These are phyloP conservation scores for Alnus rubra DNA, from an alignment of 306 rosid genomes.

Conservation along the genomic window DNA sequence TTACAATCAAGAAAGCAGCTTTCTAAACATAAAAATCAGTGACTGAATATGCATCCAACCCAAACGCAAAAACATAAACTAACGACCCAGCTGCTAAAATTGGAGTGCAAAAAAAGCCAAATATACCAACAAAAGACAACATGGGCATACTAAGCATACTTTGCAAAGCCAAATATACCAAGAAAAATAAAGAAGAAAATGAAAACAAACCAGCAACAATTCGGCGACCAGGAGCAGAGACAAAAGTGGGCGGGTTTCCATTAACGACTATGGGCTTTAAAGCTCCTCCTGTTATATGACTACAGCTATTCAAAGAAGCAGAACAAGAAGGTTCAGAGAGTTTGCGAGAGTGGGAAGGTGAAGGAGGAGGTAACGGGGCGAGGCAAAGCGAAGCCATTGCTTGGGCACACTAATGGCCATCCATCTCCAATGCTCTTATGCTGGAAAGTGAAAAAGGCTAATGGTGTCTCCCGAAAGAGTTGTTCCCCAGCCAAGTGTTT, in stretches of 20 bases:
- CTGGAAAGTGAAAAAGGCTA: not conserved
- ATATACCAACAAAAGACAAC: not conserved
- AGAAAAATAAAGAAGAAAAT: not conserved
- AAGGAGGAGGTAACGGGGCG: conserved; percentile 52
- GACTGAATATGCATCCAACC: not conserved
- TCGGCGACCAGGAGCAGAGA: conserved; percentile 93
- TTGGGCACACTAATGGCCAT: conserved; percentile 20
- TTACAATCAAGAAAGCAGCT: not conserved
- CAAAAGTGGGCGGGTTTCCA: conserved; percentile 90
- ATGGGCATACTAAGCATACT: not conserved
- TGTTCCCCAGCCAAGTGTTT: conserved; percentile 33
- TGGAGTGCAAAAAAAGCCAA: not conserved
- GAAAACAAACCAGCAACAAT: conserved; percentile 76
- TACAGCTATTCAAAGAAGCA: conserved; percentile 39
- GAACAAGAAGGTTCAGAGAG: conserved; percentile 40
- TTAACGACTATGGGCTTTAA: conserved; percentile 73
- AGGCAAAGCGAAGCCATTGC: conserved; percentile 74
- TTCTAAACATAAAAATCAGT: not conserved
- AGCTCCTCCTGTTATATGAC: conserved; percentile 19
- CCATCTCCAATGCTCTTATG: conserved; percentile 5
- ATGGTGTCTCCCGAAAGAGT: not conserved
- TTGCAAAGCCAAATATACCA: not conserved
- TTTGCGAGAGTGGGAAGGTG: conserved; percentile 59
- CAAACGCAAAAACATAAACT: not conserved
- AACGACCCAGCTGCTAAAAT: not conserved